Evolutionary conservation across 495 filamentous ascomycete genomes (phyloP).

Genomic region (Poronia punctata): DNA sequence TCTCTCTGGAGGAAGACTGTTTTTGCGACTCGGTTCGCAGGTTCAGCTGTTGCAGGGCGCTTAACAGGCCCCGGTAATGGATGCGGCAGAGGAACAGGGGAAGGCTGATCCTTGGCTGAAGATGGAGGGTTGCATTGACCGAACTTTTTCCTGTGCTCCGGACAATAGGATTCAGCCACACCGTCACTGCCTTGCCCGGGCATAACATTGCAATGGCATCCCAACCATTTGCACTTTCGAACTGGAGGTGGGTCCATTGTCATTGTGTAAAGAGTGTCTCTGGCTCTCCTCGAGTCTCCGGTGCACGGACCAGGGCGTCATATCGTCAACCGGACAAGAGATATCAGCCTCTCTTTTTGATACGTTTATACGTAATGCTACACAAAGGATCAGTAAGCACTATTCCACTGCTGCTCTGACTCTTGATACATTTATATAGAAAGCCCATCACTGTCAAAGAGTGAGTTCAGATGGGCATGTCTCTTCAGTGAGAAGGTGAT

Average conservation of each 20-base stretch:
- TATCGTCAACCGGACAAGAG: constrained; percentile 5
- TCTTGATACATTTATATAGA: too few relatives aligned
- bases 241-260: constrained; percentile 4
- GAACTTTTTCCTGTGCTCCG: constrained; percentile 1
- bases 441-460: too few relatives aligned
- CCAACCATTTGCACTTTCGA: constrained; percentile 7
- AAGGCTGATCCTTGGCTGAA: background rate
- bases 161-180: too few relatives aligned
- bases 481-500: too few relatives aligned
- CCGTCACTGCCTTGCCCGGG: background rate
- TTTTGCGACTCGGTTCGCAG: background rate
- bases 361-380: too few relatives aligned
- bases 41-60: background rate
- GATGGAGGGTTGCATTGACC: background rate
- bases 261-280: background rate
- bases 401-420: too few relatives aligned
- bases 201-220: constrained; percentile 1
- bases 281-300: background rate
- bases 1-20: background rate
- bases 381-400: too few relatives aligned
- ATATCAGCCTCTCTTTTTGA: too few relatives aligned
- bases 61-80: background rate
- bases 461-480: too few relatives aligned
- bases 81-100: background rate
- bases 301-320: constrained; percentile 6